Evolutionary conservation across 495 filamentous ascomycete species (phyloP).

Genomic region (Neurospora sp.): DNA sequence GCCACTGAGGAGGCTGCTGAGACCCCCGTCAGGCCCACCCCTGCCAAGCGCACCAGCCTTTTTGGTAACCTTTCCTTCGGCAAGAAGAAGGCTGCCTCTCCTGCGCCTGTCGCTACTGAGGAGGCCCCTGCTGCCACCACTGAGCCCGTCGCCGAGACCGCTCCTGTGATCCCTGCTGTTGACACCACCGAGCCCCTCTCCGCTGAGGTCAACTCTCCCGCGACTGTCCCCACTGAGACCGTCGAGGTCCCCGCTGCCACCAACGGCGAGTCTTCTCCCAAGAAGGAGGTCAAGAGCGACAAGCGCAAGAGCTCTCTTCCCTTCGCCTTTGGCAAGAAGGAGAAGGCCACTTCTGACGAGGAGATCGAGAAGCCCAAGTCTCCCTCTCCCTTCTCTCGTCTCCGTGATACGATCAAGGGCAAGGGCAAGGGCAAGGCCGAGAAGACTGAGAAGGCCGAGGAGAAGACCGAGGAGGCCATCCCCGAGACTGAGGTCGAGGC

Average conservation of each 20-base stretch:
- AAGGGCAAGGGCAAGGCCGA: constrained; percentile 33
- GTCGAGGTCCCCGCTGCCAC: constrained; percentile 32
- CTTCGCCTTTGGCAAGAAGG: constrained; percentile 46
- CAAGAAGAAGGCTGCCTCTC: constrained; percentile 42
- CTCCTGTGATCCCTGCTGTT: constrained; percentile 48
- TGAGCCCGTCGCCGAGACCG: constrained; percentile 43
- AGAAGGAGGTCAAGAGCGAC: constrained; percentile 42
- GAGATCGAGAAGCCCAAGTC: constrained; percentile 42
- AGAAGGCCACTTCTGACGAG: constrained; percentile 39
- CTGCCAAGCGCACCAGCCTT: constrained; percentile 37
- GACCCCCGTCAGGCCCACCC: constrained; percentile 11
- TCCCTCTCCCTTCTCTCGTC: constrained; percentile 45
- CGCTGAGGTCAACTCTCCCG: constrained; percentile 34
- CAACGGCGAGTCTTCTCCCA: constrained; percentile 35
- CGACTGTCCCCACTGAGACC: constrained; percentile 32
- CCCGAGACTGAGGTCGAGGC: constrained; percentile 28
- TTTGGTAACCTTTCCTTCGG: constrained; percentile 42
- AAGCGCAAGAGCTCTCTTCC: constrained; percentile 49
- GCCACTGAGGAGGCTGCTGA: constrained; percentile 27
- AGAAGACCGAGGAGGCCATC: constrained; percentile 27
- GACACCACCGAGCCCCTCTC: constrained; percentile 46
- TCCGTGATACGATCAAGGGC: constrained; percentile 43
- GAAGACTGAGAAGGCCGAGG: constrained; percentile 39
- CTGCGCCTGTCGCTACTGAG: constrained; percentile 29
- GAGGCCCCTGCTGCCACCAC: constrained; percentile 23